phyloP scores from a whole-genome alignment of 2,329 filamentous ascomycete species.

The Phyllosticta paracitricarpa region DNA sequence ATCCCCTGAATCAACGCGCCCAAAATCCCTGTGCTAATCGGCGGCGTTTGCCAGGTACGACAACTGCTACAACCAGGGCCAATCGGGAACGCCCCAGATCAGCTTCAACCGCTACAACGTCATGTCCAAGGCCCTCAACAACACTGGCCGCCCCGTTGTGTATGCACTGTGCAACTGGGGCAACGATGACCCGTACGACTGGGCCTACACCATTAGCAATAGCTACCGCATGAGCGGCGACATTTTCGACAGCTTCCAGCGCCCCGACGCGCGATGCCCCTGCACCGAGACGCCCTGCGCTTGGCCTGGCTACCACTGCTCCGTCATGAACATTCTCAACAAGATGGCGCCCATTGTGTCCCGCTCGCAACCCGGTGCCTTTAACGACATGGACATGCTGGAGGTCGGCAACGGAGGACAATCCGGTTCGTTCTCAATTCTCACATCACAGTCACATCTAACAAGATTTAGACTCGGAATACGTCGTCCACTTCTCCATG shows the following conservation, averaged over 20 bases:
- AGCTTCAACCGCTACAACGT: constrained; percentile 38
- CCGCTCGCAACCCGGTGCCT: constrained; percentile 34
- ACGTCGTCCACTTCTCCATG: constrained; percentile 37
- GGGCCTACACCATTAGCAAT: constrained; percentile 39
- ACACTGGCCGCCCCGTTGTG: constrained; percentile 35
- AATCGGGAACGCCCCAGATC: constrained; percentile 37
- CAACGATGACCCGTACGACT: constrained; percentile 36
- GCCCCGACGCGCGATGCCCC: constrained; percentile 33
- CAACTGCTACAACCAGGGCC: constrained; percentile 47
- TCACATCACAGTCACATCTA: not conserved
- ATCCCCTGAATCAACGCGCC: too few relatives aligned
- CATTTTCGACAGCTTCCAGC: constrained; percentile 37
- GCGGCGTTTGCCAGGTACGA: constrained; percentile 31
- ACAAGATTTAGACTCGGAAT: constrained; percentile 31
- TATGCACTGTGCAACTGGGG: constrained; percentile 45
- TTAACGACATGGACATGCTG: constrained; percentile 41
- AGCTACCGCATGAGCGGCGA: constrained; percentile 39
- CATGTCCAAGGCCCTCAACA: constrained; percentile 40
- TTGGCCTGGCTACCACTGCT: constrained; percentile 39
- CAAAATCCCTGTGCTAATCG: not conserved
- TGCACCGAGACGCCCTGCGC: constrained; percentile 34
- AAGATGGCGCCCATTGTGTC: constrained; percentile 35
- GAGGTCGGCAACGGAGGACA: constrained; percentile 37
- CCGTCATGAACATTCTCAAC: constrained; percentile 41
- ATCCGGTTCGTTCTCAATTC: constrained; percentile 10